Evolutionary conservation across 352 stramenopile species (phyloP).

Genomic region (Aphanomyces invadans): DNA sequence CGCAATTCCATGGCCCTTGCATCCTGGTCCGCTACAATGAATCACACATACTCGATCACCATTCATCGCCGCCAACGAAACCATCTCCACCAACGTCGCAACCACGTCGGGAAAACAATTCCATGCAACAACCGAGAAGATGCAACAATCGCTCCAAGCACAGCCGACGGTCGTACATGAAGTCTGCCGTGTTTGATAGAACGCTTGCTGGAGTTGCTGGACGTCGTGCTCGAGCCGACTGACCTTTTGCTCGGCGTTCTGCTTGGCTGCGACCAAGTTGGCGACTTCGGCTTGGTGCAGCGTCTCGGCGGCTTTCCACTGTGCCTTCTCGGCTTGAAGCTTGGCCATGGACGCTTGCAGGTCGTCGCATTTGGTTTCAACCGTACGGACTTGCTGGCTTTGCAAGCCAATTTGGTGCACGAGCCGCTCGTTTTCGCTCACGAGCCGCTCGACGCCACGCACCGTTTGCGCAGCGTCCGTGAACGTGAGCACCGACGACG

Average conservation of each 20-base stretch:
- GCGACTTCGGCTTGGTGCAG: conserved; percentile 52
- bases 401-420: conserved; percentile 72
- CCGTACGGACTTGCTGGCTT: conserved; percentile 58
- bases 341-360: conserved; percentile 50
- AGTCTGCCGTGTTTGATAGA: conserved; percentile 66
- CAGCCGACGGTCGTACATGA: no score
- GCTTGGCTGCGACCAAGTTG: conserved; percentile 46
- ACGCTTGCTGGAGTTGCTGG: conserved; percentile 59
- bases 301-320: conserved; percentile 57
- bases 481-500: conserved; percentile 20
- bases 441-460: conserved; percentile 63
- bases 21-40: conserved; percentile 37
- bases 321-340: conserved; percentile 57
- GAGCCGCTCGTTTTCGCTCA: conserved; percentile 62
- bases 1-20: conserved; percentile 54
- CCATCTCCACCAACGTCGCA: conserved; percentile 1
- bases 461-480: conserved; percentile 51
- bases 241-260: conserved; percentile 61
- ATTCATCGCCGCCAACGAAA: not conserved
- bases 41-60: not conserved
- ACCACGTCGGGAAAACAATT: no score
- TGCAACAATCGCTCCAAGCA: no score
- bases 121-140: no score
- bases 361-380: conserved; percentile 65
- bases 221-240: conserved; percentile 69